Evolutionary conservation across 805 yeast species (phyloP), one percentile per base, ranked within the genome.

Genomic region (Candida wancherniae): DNA sequence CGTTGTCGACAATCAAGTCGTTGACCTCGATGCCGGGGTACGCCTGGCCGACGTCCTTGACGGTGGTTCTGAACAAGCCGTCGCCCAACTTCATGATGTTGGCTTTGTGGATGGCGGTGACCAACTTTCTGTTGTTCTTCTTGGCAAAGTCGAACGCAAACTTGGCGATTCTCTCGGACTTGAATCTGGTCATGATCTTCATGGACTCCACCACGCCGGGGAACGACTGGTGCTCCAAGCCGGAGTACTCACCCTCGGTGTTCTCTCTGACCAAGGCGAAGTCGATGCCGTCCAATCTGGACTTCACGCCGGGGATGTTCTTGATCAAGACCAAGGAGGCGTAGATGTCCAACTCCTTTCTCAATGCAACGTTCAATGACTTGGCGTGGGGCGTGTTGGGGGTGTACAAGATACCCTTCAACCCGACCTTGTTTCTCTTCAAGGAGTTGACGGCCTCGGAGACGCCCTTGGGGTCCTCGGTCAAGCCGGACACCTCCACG

Each of bases 231-330:
- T 92, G 97, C 74, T 90, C 98, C 54, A 92, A 74, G 54, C 97
- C 97, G 31, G 97, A 90, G 73, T 86, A 90, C 69, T 90, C 97
- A 69, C 95, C 97, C 71, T 90, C 97, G 48, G 97, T 90, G 75
- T 92, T 92, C 69, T 92, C 98, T 75, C 98, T 86, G 58, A 92
- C 94, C 46, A 92, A 73, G 23, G 88, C 96, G 57, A 90, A 75
- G 68, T 88, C 96, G 45, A 90, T 84, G 48, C 84, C 87, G 41
- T 81, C 74, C 57, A 87, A 75, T 63, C 88, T 85, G 39, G 95
- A 80, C 63, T 85, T 75, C 44, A 88, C 95, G 62, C 97, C 97
- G 40, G 94, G 92, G 41, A 92, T 76, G 64, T 84, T 83, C 70
- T 88, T 86, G 72, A 87, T 86, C 51, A 87, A 73, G n/a, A 92